Conservation (phyloP, 257 asterid species). For the Solanum chaucha region DNA sequence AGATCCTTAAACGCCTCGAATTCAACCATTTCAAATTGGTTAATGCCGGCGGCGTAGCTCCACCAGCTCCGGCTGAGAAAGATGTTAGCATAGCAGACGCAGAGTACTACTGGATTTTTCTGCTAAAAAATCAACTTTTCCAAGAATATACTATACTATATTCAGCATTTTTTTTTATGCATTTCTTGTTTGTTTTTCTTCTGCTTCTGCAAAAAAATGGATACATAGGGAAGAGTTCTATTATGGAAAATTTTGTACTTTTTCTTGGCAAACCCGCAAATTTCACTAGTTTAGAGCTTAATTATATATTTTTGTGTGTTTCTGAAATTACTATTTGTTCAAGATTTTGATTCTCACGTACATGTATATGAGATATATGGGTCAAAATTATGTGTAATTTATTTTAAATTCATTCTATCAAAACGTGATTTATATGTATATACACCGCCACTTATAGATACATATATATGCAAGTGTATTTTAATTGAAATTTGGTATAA, state of each 20-base stretch:
- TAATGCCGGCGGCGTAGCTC: background rate
- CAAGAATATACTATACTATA: background rate
- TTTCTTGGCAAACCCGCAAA: background rate
- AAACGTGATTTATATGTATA: too few relatives aligned
- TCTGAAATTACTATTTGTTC: too few relatives aligned
- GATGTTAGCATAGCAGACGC: background rate
- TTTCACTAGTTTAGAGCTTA: background rate
- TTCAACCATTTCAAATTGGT: background rate
- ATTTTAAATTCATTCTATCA: too few relatives aligned
- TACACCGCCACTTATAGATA: too few relatives aligned
- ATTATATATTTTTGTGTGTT: too few relatives aligned
- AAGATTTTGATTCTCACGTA: too few relatives aligned
- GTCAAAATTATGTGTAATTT: too few relatives aligned
- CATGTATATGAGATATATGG: background rate
- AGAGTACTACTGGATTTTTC: background rate
- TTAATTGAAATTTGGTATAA: background rate
- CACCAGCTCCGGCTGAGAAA: background rate
- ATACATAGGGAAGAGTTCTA: background rate
- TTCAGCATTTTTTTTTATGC: background rate
- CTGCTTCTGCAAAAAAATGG: background rate
- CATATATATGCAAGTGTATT: too few relatives aligned
- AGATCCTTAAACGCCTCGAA: conserved; percentile 13
- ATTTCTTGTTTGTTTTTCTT: background rate
- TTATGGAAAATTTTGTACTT: background rate
- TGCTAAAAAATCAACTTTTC: background rate